Percentiles rank a stretch among this genome's conserved stretches.
These are phyloP conservation scores for Trichoderma harzianum DNA, from an alignment of 2,329 filamentous ascomycete species.

Conservation along the genomic window DNA sequence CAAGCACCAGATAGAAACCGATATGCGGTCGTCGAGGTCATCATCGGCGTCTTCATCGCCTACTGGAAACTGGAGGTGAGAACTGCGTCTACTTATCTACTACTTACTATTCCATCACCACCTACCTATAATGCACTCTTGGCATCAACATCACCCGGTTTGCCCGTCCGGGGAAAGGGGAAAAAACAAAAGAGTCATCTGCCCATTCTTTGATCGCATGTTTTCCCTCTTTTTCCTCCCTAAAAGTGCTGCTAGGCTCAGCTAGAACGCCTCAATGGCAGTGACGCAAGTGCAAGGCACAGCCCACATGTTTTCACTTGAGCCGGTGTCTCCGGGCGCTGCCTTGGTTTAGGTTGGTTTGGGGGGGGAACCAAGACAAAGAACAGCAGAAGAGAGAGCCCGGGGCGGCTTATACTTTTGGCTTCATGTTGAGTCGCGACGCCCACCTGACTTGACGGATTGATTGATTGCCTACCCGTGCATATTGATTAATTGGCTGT, in stretches of 20 bases:
- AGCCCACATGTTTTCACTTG: neutral
- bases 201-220: neutral
- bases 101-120: neutral
- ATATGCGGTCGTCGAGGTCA: neutral
- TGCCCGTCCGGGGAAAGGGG: neutral
- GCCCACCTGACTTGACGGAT: neutral
- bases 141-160: neutral
- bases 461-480: neutral
- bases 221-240: neutral
- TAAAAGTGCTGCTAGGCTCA: neutral
- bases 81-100: neutral
- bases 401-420: neutral
- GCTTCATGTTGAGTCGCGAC: neutral
- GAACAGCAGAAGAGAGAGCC: neutral
- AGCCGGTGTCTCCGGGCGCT: neutral
- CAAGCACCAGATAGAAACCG: neutral
- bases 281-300: constrained; percentile 3
- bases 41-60: constrained; percentile 12
- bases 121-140: neutral
- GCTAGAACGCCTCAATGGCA: neutral
- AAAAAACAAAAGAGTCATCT: neutral
- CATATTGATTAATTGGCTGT: neutral
- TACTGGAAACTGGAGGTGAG: constrained; percentile 10
- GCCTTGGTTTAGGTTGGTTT: neutral
- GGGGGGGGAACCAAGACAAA: neutral